phyloP scores from a whole-genome alignment of 768 basidiomycete species.

The Solioccasus polychromus region DNA sequence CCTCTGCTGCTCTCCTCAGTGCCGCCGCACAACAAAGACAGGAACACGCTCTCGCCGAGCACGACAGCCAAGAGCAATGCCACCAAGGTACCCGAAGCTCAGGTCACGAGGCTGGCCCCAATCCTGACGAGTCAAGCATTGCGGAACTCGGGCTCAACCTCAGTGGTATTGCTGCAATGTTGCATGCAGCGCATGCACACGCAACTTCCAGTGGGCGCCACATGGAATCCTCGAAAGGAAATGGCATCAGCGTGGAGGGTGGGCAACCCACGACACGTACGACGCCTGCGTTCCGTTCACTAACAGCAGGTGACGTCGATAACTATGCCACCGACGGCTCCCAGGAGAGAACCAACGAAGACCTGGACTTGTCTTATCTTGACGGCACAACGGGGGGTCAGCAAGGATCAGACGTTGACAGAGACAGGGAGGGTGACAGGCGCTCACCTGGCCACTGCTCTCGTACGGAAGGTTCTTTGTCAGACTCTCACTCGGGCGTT shows the following conservation, averaged over 20 bases:
- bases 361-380: conserved; percentile 54
- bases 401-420: conserved; percentile 29
- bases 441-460: conserved; percentile 25
- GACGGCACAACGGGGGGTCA: conserved; percentile 29
- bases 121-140: conserved; percentile 13
- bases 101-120: conserved; percentile 13
- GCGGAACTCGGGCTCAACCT: conserved; percentile 53
- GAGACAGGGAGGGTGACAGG: conserved; percentile 42
- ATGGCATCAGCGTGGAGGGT: conserved; percentile 44
- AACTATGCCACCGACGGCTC: conserved; percentile 17
- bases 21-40: conserved; percentile 71
- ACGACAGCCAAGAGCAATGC: conserved; percentile 31
- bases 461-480: conserved; percentile 32
- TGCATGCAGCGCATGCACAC: conserved; percentile 74
- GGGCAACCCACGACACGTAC: conserved; percentile 56
- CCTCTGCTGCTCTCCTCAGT: conserved; percentile 59
- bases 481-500: conserved; percentile 46
- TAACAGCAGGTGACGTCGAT: conserved; percentile 49
- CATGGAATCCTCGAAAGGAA: conserved; percentile 45
- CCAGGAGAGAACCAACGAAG: conserved; percentile 43
- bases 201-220: conserved; percentile 48
- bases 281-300: conserved; percentile 76
- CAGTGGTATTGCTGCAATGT: conserved; percentile 69
- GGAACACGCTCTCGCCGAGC: conserved; percentile 37
- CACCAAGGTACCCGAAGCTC: conserved; percentile 16